A percentile compares a stretch with the other conserved stretches of the same genome.
These are phyloP conservation scores for Aspergillus incahuasiensis DNA, from an alignment of 495 filamentous ascomycete species.

Conservation along the genomic window DNA sequence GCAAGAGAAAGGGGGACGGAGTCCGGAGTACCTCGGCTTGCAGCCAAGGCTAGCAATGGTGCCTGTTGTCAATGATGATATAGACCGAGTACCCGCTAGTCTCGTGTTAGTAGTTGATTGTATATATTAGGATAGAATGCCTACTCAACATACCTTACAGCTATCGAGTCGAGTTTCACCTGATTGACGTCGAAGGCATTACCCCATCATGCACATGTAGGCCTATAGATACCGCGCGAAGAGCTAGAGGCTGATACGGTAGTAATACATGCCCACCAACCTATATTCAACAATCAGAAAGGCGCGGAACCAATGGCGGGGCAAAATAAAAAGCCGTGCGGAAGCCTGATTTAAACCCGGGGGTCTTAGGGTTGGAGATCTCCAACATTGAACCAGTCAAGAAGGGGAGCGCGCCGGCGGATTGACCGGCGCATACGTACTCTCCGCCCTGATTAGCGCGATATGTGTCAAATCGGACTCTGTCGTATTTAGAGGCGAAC, in stretches of 20 bases:
- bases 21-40: not conserved
- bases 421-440: not conserved
- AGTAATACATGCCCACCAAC: no score
- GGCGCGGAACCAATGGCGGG: no score
- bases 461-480: not conserved
- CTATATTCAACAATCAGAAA: no score
- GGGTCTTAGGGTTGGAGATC: not conserved
- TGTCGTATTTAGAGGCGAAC: no score
- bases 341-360: not conserved
- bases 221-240: no score
- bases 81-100: not conserved
- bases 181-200: no score
- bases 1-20: conserved; percentile 19
- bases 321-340: no score
- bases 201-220: no score
- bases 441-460: not conserved
- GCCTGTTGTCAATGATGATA: not conserved
- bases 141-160: no score
- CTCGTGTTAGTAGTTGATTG: no score
- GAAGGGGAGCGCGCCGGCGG: not conserved
- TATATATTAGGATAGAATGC: not conserved
- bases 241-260: no score
- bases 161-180: no score
- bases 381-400: not conserved
- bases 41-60: not conserved